Percentiles rank a stretch among this genome's conserved stretches.
Conservation (phyloP, 345 rosid species). For the Rubroshorea leprosula region DNA sequence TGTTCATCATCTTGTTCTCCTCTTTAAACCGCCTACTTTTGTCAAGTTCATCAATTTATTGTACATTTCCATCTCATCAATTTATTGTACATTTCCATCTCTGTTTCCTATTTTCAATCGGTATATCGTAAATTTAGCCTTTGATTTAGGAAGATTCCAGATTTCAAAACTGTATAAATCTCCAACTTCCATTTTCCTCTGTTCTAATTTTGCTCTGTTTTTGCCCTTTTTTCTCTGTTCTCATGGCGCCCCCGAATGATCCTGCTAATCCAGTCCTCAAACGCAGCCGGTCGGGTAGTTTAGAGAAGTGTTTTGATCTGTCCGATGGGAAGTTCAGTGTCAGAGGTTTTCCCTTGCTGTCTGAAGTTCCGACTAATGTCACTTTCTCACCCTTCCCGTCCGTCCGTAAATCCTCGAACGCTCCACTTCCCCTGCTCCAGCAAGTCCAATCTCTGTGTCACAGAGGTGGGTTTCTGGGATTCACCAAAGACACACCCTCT, state of each 20-base stretch:
- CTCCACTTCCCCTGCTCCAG: constrained; percentile 43
- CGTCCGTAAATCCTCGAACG: constrained; percentile 35
- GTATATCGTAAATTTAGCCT: background rate
- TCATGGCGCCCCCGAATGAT: constrained; percentile 63
- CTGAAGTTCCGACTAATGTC: constrained; percentile 64
- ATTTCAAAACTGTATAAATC: background rate
- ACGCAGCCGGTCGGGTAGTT: constrained; percentile 13
- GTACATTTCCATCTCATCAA: no score
- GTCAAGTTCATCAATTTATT: no score
- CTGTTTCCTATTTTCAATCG: background rate
- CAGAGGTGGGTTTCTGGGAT: constrained; percentile 69
- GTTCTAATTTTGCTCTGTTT: background rate
- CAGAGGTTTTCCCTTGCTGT: constrained; percentile 46
- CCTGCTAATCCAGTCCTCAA: constrained; percentile 18
- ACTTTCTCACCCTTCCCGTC: constrained; percentile 44
- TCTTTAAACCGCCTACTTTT: no score
- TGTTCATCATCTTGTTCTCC: no score
- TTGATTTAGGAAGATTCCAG: background rate
- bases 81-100: no score
- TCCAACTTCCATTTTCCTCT: background rate
- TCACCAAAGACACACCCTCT: constrained; percentile 37
- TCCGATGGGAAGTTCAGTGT: constrained; percentile 38
- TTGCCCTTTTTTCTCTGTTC: constrained; percentile 10
- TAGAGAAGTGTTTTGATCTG: constrained; percentile 30
- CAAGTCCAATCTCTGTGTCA: constrained; percentile 44